A percentile compares a stretch with the other conserved stretches of the same genome.
Conservation (phyloP, 345 rosid species). For the Salix brachista region DNA sequence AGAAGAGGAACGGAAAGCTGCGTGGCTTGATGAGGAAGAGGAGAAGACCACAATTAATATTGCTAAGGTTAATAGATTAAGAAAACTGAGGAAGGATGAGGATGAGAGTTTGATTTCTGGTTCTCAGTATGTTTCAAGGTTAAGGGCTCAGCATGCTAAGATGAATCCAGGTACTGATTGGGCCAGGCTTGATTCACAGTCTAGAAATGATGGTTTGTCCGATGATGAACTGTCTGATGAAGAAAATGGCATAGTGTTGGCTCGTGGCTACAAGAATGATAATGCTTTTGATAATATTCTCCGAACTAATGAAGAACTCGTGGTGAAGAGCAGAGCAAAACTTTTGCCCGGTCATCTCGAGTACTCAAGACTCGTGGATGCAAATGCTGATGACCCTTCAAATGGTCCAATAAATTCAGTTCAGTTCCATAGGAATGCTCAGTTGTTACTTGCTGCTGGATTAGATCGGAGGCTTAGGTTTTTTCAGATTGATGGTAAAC, state of each 20-base stretch:
- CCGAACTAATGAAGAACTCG: slow-evolving; percentile 70
- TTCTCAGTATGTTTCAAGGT: slow-evolving; percentile 62
- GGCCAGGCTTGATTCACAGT: slow-evolving; percentile 52
- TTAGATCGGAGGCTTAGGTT: slow-evolving; percentile 65
- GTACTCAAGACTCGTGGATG: slow-evolving; percentile 78
- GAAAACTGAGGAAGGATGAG: slow-evolving; percentile 86
- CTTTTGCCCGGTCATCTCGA: slow-evolving; percentile 71
- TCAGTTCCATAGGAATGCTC: slow-evolving; percentile 85
- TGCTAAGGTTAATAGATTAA: slow-evolving; percentile 62
- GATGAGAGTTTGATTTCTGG: slow-evolving; percentile 68
- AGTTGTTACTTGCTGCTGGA: slow-evolving; percentile 77
- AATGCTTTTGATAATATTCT: slow-evolving; percentile 59
- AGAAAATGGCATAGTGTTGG: slow-evolving; percentile 30
- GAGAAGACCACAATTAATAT: slow-evolving; percentile 48
- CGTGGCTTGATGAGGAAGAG: slow-evolving; percentile 95
- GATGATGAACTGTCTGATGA: slow-evolving; percentile 53
- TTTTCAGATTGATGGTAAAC: slow-evolving; percentile 91
- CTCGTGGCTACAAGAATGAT: slow-evolving; percentile 32
- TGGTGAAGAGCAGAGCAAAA: slow-evolving; percentile 51
- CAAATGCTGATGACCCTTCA: slow-evolving; percentile 71
- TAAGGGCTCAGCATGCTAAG: slow-evolving; percentile 84
- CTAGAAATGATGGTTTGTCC: slow-evolving; percentile 16
- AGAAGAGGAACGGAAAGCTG: slow-evolving; percentile 57
- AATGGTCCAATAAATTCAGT: slow-evolving; percentile 72
- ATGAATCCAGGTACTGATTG: slow-evolving; percentile 84